Evolutionary conservation across 2,329 filamentous ascomycete genomes (phyloP).

Genomic region (Diatrype stigma): DNA sequence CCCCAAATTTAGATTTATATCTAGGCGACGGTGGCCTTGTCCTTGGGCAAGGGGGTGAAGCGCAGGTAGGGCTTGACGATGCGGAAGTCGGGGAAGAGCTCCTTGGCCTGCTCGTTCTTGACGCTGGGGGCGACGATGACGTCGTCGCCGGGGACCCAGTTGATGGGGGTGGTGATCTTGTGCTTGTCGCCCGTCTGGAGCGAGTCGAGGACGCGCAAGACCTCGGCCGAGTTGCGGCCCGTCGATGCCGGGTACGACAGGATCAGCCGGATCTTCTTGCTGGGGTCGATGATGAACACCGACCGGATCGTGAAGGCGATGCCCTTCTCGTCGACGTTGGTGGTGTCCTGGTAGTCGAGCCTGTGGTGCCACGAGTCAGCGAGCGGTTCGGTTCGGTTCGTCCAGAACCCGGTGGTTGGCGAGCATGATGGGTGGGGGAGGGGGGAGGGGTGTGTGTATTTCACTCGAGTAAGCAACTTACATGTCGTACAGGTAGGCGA

Average conservation of each 20-base stretch:
- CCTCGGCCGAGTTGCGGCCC: slow-evolving; percentile 76
- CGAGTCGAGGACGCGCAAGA: slow-evolving; percentile 74
- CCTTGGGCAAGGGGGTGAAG: slow-evolving; percentile 64
- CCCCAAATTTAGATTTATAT: too few species aligned
- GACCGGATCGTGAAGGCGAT: slow-evolving; percentile 92
- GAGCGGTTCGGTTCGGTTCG: too few species aligned
- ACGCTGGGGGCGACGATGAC: slow-evolving; percentile 86
- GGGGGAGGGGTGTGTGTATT: too few species aligned
- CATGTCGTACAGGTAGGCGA: slow-evolving; percentile 77
- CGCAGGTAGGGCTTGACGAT: slow-evolving; percentile 69
- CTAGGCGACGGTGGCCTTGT: slow-evolving; percentile 36
- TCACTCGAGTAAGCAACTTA: slow-evolving; percentile 33
- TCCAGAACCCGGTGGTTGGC: too few species aligned
- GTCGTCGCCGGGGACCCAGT: slow-evolving; percentile 85
- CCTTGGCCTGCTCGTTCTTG: slow-evolving; percentile 79
- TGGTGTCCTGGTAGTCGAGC: slow-evolving; percentile 76
- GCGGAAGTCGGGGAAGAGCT: slow-evolving; percentile 76
- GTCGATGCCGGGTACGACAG: slow-evolving; percentile 91
- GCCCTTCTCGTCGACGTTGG: slow-evolving; percentile 76
- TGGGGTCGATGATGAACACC: slow-evolving; percentile 91
- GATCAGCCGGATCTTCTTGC: slow-evolving; percentile 88
- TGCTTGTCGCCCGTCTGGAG: slow-evolving; percentile 83
- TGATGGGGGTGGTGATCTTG: slow-evolving; percentile 82
- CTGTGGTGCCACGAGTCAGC: slow-evolving; percentile 32
- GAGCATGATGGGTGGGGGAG: too few species aligned